Evolutionary conservation across 2,329 filamentous ascomycete species (phyloP).

Genomic region (Rutstroemia sp.): DNA sequence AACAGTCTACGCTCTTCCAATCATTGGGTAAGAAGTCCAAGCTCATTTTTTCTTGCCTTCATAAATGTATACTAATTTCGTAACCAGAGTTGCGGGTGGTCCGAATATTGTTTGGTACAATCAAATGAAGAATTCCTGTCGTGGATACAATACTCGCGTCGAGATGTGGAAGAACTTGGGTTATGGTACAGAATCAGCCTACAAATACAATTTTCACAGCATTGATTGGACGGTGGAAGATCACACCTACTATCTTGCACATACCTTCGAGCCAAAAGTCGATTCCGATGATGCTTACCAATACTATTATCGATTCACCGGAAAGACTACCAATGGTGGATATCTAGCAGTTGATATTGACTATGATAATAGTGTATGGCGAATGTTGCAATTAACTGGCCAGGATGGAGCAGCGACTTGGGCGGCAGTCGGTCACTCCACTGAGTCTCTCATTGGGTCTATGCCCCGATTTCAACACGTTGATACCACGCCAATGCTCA

Average conservation of each 20-base stretch:
- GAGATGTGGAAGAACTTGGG: constrained; percentile 7
- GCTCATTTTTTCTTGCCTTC: neutral
- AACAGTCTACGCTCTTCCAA: neutral
- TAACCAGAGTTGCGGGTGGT: constrained; percentile 1
- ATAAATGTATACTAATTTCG: neutral
- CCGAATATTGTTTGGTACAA: constrained; percentile 12
- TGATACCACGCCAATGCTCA: neutral
- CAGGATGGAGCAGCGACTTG: neutral
- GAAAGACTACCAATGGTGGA: neutral
- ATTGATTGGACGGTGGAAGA: neutral
- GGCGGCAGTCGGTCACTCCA: neutral
- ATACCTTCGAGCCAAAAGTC: neutral
- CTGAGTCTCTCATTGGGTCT: neutral
- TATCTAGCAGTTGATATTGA: constrained; percentile 7
- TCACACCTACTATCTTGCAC: constrained; percentile 1
- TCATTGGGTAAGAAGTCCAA: constrained; percentile 8
- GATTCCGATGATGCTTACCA: neutral
- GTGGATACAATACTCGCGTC: constrained; percentile 13
- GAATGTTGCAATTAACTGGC: neutral
- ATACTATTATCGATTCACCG: constrained; percentile 8
- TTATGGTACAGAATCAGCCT: neutral
- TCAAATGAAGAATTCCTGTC: constrained; percentile 19
- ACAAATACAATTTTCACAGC: neutral
- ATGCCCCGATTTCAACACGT: neutral
- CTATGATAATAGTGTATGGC: neutral